Conservation (phyloP, 2,329 filamentous ascomycete genomes). For the Monosporascus sp. region DNA sequence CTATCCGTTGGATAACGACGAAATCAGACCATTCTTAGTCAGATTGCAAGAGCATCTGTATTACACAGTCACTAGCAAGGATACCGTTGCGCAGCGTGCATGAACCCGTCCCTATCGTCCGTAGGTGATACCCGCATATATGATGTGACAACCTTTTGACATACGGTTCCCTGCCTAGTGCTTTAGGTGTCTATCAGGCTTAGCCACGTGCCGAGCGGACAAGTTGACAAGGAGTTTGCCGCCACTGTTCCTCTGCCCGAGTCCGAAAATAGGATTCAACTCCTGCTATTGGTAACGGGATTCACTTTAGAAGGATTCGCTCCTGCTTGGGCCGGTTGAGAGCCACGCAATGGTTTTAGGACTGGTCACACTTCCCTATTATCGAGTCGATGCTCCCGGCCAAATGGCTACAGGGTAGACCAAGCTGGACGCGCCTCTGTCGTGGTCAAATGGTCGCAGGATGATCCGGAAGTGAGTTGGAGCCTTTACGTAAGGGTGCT, state of each 20-base stretch:
- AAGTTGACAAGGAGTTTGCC: too few relatives aligned
- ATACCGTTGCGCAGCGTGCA: not conserved
- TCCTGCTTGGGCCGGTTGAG: not conserved
- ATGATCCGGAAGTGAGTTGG: not conserved
- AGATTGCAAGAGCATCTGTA: not conserved
- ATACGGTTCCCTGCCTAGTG: too few relatives aligned
- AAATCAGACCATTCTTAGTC: not conserved
- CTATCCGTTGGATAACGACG: not conserved
- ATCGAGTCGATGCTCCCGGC: not conserved
- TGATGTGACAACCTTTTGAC: too few relatives aligned
- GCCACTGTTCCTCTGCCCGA: not conserved
- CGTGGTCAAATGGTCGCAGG: not conserved
- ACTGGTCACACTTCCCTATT: not conserved
- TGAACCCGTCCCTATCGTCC: not conserved
- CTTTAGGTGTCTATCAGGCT: too few relatives aligned
- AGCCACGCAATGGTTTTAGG: not conserved
- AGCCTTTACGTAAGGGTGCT: too few relatives aligned
- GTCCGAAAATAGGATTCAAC: not conserved
- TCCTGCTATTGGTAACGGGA: not conserved
- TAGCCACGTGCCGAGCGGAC: too few relatives aligned
- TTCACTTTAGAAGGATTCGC: not conserved
- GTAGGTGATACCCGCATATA: too few relatives aligned
- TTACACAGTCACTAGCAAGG: not conserved
- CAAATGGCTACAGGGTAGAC: not conserved
- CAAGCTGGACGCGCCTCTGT: not conserved